Conservation (phyloP, 2,329 filamentous ascomycete species). For the Fusarium floridanum region DNA sequence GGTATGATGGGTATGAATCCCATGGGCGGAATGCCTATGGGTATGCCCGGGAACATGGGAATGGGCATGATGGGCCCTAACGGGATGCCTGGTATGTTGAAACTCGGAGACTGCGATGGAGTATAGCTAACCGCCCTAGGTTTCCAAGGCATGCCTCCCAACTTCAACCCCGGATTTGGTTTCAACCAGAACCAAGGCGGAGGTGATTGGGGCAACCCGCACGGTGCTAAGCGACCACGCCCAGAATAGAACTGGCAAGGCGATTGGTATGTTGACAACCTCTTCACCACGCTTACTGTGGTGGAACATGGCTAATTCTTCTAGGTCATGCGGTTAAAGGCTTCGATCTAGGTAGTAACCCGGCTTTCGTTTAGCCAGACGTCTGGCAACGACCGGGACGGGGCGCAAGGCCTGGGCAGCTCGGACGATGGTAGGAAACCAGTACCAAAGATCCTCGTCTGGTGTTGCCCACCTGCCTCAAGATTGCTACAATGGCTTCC, state of each 20-base stretch:
- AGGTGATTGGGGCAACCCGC: constrained; percentile 80
- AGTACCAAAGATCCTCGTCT: not conserved
- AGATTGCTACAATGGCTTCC: not conserved
- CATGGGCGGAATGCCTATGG: constrained; percentile 65
- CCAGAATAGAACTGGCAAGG: constrained; percentile 66
- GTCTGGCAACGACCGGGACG: not conserved
- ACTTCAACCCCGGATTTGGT: constrained; percentile 78
- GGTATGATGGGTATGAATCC: constrained; percentile 64
- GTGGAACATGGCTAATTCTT: not conserved
- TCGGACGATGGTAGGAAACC: not conserved
- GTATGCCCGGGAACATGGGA: constrained; percentile 70
- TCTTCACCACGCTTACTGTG: not conserved
- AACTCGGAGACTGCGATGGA: not conserved
- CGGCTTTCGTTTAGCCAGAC: not conserved
- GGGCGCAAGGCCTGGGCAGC: not conserved
- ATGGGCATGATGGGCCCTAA: constrained; percentile 68
- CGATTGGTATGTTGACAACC: not conserved
- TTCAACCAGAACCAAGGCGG: constrained; percentile 67
- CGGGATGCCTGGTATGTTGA: constrained; percentile 53
- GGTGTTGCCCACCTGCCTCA: not conserved
- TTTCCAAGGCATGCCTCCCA: constrained; percentile 76
- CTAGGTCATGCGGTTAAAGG: not conserved
- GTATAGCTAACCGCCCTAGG: constrained; percentile 55
- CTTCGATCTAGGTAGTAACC: not conserved
- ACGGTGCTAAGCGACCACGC: constrained; percentile 82